Base-by-base conservation (phyloP, 129 eudicot genomes). In the Lactuca sativa region DNA sequence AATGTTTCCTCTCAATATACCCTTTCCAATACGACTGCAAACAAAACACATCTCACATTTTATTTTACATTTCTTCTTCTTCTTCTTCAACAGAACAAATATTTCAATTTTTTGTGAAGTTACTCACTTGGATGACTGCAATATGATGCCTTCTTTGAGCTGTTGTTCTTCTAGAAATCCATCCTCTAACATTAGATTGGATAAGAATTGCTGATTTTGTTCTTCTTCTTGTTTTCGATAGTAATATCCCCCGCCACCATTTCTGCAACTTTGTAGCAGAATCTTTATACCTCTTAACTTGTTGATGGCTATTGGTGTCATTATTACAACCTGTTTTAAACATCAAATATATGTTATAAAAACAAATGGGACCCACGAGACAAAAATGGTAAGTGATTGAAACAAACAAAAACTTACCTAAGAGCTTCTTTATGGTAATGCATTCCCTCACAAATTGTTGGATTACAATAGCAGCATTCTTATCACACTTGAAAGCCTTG, bases 1-100 rank as follows among this genome's bases (percentile, higher is more conserved):
- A 80, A 48, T 85, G 68, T 71, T 85, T 93, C 10, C 98, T 58
- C 56, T 88, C 92, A 37, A 78, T 69, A 59, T 90, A 93, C 33
- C 98, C 98, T 79, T 80, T 93, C 92, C 95, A 86, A 71, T 81
- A 72, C 9, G 98, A 77, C 98, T 93, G 80, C 40, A 67, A 64
- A 59, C 6, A 74, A 17, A 34, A 55, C 47, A 55, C 31, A 56
- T 4, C 36, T 34, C 41, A 62, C 10, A 18, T 12, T 0, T 17
- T 16, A 25, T 2, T 25, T 2, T 34, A 9, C 41, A 18, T 43
- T 61, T 38, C 6, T 48, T 18, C 2, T 16, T 12, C 10, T 61
- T 38, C 6, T 48, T 18, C 2, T 16, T 12, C 10, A 1, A 40
- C 38, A 67, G 52, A 47, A 47, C 15, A 47, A 47, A 47, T 10